Conservation (phyloP, 768 basidiomycete species). For the Suillus hirtellus region DNA sequence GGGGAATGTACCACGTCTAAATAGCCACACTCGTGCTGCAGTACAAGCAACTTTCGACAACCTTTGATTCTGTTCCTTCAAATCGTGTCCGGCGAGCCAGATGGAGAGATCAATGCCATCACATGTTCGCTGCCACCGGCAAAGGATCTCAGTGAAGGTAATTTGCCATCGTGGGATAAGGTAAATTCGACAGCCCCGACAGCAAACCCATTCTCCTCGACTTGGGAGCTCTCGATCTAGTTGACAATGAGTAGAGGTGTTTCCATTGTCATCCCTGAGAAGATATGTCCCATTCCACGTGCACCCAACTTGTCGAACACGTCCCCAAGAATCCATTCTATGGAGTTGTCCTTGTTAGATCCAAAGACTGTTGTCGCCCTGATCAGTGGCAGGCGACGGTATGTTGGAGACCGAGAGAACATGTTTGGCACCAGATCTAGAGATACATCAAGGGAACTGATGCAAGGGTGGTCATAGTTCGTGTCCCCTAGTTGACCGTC, state of each 20-base stretch:
- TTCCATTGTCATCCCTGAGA: slow-evolving; percentile 24
- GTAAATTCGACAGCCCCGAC: slow-evolving; percentile 23
- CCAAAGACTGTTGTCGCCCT: slow-evolving; percentile 56
- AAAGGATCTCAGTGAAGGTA: slow-evolving; percentile 36
- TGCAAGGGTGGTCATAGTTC: too few relatives aligned
- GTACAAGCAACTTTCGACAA: too few relatives aligned
- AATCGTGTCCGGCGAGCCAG: slow-evolving; percentile 6
- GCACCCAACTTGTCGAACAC: slow-evolving; percentile 45
- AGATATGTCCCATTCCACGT: slow-evolving; percentile 83
- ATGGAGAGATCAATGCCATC: slow-evolving; percentile 25
- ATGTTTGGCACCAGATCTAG: too few relatives aligned
- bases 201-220: slow-evolving; percentile 4
- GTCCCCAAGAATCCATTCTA: slow-evolving; percentile 30
- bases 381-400: too few relatives aligned
- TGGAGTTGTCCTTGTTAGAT: slow-evolving; percentile 68
- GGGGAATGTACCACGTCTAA: too few relatives aligned
- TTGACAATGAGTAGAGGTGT: not conserved
- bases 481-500: too few relatives aligned
- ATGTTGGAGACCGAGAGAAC: too few relatives aligned
- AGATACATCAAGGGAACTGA: too few relatives aligned
- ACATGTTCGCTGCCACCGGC: slow-evolving; percentile 83
- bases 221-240: slow-evolving; percentile 14
- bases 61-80: too few relatives aligned
- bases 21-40: too few relatives aligned
- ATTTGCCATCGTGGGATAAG: slow-evolving; percentile 22